Evolutionary conservation across 2,329 filamentous ascomycete genomes (phyloP).

Genomic region (Fusarium lateritium): DNA sequence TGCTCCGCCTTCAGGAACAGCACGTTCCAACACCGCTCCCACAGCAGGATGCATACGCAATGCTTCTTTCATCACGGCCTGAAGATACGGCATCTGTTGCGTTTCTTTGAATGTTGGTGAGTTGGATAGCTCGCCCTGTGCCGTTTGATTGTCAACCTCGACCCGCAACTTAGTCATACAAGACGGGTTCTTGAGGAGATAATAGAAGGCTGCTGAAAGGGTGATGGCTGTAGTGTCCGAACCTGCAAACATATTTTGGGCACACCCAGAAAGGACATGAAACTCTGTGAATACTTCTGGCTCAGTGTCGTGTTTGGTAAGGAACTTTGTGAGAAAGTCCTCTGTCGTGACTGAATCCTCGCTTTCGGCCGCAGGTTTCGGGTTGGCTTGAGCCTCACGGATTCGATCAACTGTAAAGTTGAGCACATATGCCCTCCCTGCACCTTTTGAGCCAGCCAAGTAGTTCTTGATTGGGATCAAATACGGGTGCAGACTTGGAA

Average conservation of each 20-base stretch:
- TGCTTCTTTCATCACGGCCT: constrained; percentile 37
- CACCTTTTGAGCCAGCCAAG: constrained; percentile 36
- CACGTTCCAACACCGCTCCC: constrained; percentile 19
- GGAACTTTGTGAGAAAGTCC: constrained; percentile 34
- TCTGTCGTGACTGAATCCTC: constrained; percentile 7
- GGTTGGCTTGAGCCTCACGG: constrained; percentile 25
- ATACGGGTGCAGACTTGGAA: constrained; percentile 28
- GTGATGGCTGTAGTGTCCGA: constrained; percentile 40
- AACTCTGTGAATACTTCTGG: constrained; percentile 30
- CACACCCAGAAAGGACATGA: constrained; percentile 31
- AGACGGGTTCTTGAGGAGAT: constrained; percentile 17
- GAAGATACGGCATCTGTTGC: constrained; percentile 36
- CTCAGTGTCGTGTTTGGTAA: constrained; percentile 19
- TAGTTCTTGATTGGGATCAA: constrained; percentile 43
- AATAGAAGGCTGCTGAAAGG: constrained; percentile 32
- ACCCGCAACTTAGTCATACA: constrained; percentile 19
- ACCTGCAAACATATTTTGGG: constrained; percentile 36
- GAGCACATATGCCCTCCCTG: constrained; percentile 32
- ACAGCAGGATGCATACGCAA: constrained; percentile 38
- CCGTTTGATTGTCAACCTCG: constrained; percentile 14
- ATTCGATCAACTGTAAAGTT: constrained; percentile 36
- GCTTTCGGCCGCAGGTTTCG: constrained; percentile 24
- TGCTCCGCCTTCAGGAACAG: constrained; percentile 32
- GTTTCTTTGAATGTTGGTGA: constrained; percentile 34
- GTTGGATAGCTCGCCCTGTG: constrained; percentile 14